Conservation (phyloP, 768 basidiomycete species). For the Ramaria rubella region DNA sequence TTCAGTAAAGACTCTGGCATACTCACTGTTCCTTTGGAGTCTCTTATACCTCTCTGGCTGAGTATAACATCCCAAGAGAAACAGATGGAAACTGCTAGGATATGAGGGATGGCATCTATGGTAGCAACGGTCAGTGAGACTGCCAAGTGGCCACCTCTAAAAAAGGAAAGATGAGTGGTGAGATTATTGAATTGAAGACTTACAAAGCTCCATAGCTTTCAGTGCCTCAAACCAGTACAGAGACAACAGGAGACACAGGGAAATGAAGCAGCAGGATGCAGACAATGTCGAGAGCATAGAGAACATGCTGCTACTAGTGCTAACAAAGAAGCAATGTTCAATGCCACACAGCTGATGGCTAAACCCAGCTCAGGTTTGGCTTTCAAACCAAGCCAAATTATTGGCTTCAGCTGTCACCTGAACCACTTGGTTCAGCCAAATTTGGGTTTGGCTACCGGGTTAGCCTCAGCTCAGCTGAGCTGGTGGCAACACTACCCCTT, state of each 20-base stretch:
- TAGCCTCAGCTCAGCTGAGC: too few relatives aligned
- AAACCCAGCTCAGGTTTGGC: too few relatives aligned
- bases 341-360: neutral
- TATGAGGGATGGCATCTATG: too few relatives aligned
- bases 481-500: neutral
- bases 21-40: neutral
- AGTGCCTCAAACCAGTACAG: too few relatives aligned
- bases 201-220: neutral
- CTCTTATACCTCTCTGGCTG: neutral
- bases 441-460: neutral
- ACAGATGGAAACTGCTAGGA: too few relatives aligned
- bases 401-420: neutral
- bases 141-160: too few relatives aligned
- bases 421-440: neutral
- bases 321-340: too few relatives aligned
- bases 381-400: neutral
- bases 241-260: neutral
- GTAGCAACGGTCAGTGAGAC: too few relatives aligned
- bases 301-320: neutral
- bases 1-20: neutral
- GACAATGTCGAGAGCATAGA: neutral
- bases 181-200: too few relatives aligned
- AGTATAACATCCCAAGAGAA: too few relatives aligned
- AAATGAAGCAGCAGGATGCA: neutral
- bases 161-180: too few relatives aligned